These are phyloP conservation scores for Scortechinia acanthostroma DNA, from an alignment of 2,329 filamentous ascomycete genomes.

Conservation along the genomic window DNA sequence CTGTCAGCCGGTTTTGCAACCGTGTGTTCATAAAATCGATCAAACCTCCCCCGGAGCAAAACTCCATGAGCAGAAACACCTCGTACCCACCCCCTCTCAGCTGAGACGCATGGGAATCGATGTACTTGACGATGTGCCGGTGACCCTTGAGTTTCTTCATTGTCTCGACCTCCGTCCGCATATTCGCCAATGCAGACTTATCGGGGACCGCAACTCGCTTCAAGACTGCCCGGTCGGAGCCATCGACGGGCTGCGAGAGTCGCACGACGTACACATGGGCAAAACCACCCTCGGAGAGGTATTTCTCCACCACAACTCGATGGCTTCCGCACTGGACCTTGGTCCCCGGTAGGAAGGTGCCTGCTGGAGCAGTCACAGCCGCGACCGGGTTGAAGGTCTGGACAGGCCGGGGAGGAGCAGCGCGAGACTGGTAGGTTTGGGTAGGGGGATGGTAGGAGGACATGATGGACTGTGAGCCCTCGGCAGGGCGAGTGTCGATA, in stretches of 20 bases:
- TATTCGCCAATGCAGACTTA: constrained; percentile 86
- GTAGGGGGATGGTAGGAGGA: background rate
- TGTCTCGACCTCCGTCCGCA: constrained; percentile 97
- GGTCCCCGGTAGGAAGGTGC: constrained; percentile 86
- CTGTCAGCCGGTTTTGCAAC: constrained; percentile 88
- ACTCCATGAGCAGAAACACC: constrained; percentile 97
- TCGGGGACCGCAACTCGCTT: constrained; percentile 96
- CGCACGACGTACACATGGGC: constrained; percentile 97
- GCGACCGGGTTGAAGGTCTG: background rate
- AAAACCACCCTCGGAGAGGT: constrained; percentile 95
- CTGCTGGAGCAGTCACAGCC: constrained; percentile 46
- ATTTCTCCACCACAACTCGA: constrained; percentile 89
- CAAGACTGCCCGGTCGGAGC: constrained; percentile 75
- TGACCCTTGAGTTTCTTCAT: constrained; percentile 99
- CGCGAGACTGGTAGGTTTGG: background rate
- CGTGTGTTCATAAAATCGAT: constrained; percentile 99
- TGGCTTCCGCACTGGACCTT: constrained; percentile 95
- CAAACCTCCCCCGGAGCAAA: constrained; percentile 84
- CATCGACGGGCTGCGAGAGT: constrained; percentile 69
- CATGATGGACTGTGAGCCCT: background rate
- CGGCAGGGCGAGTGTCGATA: background rate
- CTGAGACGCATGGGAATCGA: constrained; percentile 95
- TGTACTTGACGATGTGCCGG: constrained; percentile 91
- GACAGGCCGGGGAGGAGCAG: background rate
- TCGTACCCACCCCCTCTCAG: constrained; percentile 89